These are phyloP conservation scores for Solanum boliviense DNA, from an alignment of 257 asterid species.

Conservation along the genomic window DNA sequence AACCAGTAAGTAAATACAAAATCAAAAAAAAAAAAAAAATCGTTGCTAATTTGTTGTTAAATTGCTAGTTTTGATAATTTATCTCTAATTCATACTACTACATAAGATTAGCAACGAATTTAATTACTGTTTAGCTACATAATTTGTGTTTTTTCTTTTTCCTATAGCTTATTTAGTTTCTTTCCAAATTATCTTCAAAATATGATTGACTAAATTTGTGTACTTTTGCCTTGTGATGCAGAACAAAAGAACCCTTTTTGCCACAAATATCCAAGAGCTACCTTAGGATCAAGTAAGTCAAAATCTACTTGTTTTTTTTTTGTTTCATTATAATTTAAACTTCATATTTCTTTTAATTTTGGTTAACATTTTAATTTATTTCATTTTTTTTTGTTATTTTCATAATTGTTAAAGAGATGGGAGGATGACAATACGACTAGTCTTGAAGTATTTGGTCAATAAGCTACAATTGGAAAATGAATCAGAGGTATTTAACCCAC, in stretches of 20 bases:
- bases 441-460: conserved; percentile 69
- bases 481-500: conserved; percentile 63
- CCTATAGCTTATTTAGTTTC: not conserved
- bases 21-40: too few relatives aligned
- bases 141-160: not conserved
- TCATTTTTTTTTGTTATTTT: not conserved
- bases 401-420: conserved; percentile 51
- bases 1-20: conserved; percentile 48
- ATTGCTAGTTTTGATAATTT: not conserved
- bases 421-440: conserved; percentile 69
- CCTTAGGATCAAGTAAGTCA: conserved; percentile 79
- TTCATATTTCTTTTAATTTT: not conserved
- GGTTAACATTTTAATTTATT: not conserved
- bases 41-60: not conserved
- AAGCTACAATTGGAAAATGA: conserved; percentile 78
- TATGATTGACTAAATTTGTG: not conserved
- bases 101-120: not conserved
- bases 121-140: not conserved
- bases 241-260: conserved; percentile 70
- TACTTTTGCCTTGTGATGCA: conserved; percentile 10
- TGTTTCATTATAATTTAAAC: not conserved
- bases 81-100: not conserved
- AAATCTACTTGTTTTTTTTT: not conserved
- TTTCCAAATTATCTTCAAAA: not conserved
- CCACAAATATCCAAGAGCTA: conserved; percentile 89